Evolutionary conservation across 352 stramenopile genomes (phyloP).

Genomic region (Globisporangium perplexum): DNA sequence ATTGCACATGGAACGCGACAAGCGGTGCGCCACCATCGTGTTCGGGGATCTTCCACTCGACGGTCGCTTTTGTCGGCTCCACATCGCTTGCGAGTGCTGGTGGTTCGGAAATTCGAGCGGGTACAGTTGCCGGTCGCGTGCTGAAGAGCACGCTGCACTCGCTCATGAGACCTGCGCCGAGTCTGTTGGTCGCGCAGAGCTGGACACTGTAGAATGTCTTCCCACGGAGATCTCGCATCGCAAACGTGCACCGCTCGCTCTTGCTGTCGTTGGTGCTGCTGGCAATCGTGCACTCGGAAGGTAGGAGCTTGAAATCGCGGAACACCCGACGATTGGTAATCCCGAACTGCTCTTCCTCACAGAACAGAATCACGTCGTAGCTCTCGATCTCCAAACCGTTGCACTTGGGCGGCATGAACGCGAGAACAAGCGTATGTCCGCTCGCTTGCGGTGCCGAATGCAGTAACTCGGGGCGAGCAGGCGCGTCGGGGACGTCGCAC

Average conservation of each 20-base stretch:
- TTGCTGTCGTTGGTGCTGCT: constrained; percentile 1
- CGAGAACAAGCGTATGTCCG: constrained; percentile 35
- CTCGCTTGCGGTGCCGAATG: constrained; percentile 9
- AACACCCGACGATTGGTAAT: constrained; percentile 36
- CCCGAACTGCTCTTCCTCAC: constrained; percentile 54
- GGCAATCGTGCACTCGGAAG: constrained; percentile 12
- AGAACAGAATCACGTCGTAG: constrained; percentile 44
- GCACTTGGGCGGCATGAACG: constrained; percentile 29
- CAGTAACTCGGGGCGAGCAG: constrained; percentile 17
- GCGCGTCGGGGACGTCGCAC: constrained; percentile 41
- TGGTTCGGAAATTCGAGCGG: constrained; percentile 21
- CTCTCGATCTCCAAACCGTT: constrained; percentile 46
- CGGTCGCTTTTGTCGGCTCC: constrained; percentile 33
- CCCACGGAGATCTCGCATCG: constrained; percentile 29
- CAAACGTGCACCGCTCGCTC: constrained; percentile 9
- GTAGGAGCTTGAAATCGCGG: constrained; percentile 24
- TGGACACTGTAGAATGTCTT: constrained; percentile 42
- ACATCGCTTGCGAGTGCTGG: constrained; percentile 24
- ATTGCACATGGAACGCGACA: constrained; percentile 44
- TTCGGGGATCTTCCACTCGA: constrained; percentile 31
- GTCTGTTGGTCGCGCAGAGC: constrained; percentile 35
- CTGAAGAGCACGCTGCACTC: constrained; percentile 22
- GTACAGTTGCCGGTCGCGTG: constrained; percentile 35
- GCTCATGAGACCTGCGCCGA: constrained; percentile 39
- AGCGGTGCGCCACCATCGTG: constrained; percentile 55